Conservation (phyloP, 2,329 filamentous ascomycete species). For the Domatiomyces catenatus region DNA sequence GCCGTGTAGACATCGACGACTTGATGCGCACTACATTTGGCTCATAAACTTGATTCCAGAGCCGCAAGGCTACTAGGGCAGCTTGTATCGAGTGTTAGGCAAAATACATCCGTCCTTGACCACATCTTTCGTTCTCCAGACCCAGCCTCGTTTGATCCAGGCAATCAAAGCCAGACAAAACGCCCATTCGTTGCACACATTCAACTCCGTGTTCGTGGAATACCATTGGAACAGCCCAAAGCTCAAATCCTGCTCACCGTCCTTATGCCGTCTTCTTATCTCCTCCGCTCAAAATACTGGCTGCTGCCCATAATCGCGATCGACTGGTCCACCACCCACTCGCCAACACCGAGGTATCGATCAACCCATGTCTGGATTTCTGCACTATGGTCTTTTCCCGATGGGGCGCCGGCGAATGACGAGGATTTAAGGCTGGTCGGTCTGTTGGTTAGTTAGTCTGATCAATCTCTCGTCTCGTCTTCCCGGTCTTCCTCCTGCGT, state of each 20-base stretch:
- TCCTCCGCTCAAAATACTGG: constrained; percentile 78
- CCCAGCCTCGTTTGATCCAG: neutral
- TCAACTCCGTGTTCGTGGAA: neutral
- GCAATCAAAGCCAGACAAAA: neutral
- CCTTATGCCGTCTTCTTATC: constrained; percentile 37
- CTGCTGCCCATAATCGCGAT: constrained; percentile 80
- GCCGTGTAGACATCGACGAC: constrained; percentile 28
- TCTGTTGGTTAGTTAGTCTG: constrained; percentile 18
- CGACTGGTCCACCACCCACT: constrained; percentile 97
- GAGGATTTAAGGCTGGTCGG: constrained; percentile 70
- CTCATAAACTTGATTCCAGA: neutral
- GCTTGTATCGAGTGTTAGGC: neutral
- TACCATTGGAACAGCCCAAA: constrained; percentile 1
- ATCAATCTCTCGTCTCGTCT: constrained; percentile 20
- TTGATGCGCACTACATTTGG: constrained; percentile 19
- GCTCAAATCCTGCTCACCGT: neutral
- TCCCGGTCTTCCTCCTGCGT: neutral
- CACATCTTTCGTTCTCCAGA: neutral
- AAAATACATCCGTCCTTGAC: no score
- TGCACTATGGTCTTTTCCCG: neutral
- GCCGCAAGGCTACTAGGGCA: neutral
- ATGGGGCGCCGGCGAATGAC: constrained; percentile 48
- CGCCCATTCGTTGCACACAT: neutral
- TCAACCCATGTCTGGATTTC: constrained; percentile 68
- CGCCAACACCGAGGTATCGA: constrained; percentile 83